A percentile compares a stretch with the other conserved stretches of the same genome.
phyloP scores from a whole-genome alignment of 2,329 filamentous ascomycete species.

The Neodidymelliopsis sp. region DNA sequence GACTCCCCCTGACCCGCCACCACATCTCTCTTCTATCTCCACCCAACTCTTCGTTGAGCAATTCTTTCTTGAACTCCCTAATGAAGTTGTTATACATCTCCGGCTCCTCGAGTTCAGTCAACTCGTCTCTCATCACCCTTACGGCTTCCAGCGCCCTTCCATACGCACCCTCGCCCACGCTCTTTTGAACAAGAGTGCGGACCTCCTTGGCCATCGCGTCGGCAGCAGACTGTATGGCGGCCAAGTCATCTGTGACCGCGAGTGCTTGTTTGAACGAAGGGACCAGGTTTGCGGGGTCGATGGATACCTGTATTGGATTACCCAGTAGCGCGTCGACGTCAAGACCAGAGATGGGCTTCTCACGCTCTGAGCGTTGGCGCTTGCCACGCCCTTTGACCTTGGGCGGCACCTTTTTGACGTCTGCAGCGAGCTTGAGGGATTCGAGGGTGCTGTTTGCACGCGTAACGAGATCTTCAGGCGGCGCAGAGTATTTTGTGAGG shows the following conservation, averaged over 20 bases:
- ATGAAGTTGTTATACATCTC: conserved; percentile 79
- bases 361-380: conserved; percentile 66
- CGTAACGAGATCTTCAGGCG: conserved; percentile 71
- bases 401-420: conserved; percentile 83
- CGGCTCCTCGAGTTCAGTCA: conserved; percentile 78
- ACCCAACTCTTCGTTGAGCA: conserved; percentile 73
- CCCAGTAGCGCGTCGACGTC: conserved; percentile 84
- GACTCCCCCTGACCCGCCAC: conserved; percentile 72
- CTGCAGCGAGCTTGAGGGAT: conserved; percentile 70
- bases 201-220: conserved; percentile 79
- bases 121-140: conserved; percentile 77
- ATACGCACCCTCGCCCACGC: conserved; percentile 79
- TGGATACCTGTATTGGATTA: conserved; percentile 61
- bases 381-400: conserved; percentile 76
- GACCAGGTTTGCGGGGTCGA: conserved; percentile 77
- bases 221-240: conserved; percentile 70
- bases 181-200: conserved; percentile 71
- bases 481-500: conserved; percentile 75
- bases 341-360: conserved; percentile 88
- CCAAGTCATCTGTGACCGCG: conserved; percentile 64
- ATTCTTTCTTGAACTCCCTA: conserved; percentile 71
- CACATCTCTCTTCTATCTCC: conserved; percentile 85
- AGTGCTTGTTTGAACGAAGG: conserved; percentile 90
- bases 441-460: conserved; percentile 66
- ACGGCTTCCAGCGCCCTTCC: conserved; percentile 77